These are phyloP conservation scores for Jasminum sambac DNA, from an alignment of 257 asterid species.

Conservation along the genomic window DNA sequence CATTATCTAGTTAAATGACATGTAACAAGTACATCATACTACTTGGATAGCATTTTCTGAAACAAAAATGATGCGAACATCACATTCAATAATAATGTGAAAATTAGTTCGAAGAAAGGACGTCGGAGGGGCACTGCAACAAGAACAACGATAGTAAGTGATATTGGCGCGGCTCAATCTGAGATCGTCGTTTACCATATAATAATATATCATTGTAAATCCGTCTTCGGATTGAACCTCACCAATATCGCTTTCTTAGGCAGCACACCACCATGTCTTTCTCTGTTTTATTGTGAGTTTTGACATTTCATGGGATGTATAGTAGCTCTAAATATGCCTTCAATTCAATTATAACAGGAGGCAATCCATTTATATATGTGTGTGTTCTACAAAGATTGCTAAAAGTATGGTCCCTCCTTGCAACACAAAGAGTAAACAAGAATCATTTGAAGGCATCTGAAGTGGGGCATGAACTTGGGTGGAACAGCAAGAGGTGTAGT, in stretches of 20 bases:
- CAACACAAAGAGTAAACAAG: constrained; percentile 22
- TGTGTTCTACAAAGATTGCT: not conserved
- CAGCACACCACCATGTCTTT: not conserved
- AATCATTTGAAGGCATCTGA: constrained; percentile 13
- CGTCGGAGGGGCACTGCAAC: not conserved
- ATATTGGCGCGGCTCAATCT: constrained; percentile 99
- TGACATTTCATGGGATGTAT: not conserved
- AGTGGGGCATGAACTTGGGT: constrained; percentile 17
- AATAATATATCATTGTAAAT: constrained; percentile 30
- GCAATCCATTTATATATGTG: not conserved
- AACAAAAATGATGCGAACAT: too few relatives aligned
- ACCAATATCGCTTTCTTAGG: constrained; percentile 73
- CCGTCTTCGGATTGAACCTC: constrained; percentile 94
- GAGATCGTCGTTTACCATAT: constrained; percentile 61
- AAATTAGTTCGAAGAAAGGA: not conserved
- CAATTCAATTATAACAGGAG: too few relatives aligned
- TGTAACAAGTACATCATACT: too few relatives aligned
- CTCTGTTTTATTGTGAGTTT: not conserved
- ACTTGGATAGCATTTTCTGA: too few relatives aligned
- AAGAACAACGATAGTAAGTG: constrained; percentile 37
- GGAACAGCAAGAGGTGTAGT: constrained; percentile 22
- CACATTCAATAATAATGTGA: not conserved
- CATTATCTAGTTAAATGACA: too few relatives aligned
- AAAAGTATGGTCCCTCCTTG: constrained; percentile 15
- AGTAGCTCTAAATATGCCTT: too few relatives aligned